Evolutionary conservation across 768 basidiomycete genomes (phyloP).

Genomic region (Peribolospora kevripleyi): DNA sequence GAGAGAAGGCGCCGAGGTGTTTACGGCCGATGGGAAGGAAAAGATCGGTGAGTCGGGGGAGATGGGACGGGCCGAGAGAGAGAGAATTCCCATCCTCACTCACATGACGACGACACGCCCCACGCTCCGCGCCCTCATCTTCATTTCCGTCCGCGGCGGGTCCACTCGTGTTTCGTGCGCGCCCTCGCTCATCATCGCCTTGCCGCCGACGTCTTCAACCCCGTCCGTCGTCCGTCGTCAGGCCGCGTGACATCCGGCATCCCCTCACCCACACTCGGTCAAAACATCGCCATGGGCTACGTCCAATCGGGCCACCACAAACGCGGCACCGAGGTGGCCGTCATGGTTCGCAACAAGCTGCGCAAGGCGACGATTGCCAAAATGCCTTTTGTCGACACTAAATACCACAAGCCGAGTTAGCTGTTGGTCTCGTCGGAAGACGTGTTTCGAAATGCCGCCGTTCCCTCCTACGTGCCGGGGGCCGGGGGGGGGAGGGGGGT

Average conservation of each 20-base stretch:
- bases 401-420: constrained; percentile 30
- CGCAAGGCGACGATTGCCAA: constrained; percentile 46
- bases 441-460: no score
- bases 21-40: constrained; percentile 32
- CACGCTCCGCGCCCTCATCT: not conserved
- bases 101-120: no score
- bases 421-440: no score
- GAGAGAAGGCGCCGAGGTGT: constrained; percentile 23
- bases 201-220: not conserved
- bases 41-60: constrained; percentile 30
- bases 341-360: constrained; percentile 62
- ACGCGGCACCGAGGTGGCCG: constrained; percentile 59
- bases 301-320: constrained; percentile 59
- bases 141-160: not conserved
- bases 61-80: no score
- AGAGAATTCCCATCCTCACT: no score
- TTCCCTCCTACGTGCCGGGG: no score
- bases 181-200: not conserved
- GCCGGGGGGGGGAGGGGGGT: no score
- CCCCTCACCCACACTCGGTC: constrained; percentile 65
- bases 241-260: constrained; percentile 80
- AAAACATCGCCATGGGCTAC: constrained; percentile 95
- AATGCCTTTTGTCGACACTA: constrained; percentile 71
- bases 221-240: constrained; percentile 10
- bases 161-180: not conserved